A percentile compares a stretch with the other conserved stretches of the same genome.
Conservation (phyloP, 495 filamentous ascomycete genomes). For the Xanthoparmelia taractica region DNA sequence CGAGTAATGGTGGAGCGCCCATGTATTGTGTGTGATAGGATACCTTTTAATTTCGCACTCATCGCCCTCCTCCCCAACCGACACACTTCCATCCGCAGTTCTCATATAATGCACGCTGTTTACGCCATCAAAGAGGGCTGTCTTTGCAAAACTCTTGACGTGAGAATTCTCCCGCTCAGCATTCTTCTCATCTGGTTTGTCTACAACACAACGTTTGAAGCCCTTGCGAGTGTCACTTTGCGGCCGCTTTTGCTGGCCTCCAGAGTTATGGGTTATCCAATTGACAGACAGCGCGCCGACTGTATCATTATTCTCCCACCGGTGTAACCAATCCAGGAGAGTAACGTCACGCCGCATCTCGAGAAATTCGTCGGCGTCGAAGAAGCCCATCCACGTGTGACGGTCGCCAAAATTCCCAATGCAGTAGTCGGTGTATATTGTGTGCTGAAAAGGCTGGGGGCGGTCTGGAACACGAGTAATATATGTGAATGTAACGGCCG, state of each 20-base stretch:
- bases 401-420: not conserved
- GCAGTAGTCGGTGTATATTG: slow-evolving; percentile 9
- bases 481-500: slow-evolving; percentile 18
- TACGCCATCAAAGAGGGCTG: slow-evolving; percentile 3
- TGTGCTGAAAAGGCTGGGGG: slow-evolving; percentile 12
- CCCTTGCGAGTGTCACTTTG: slow-evolving; percentile 4
- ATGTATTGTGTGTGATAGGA: slow-evolving; percentile 4
- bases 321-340: slow-evolving; percentile 6
- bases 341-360: slow-evolving; percentile 10
- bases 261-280: slow-evolving; percentile 15
- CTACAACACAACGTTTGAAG: slow-evolving; percentile 10
- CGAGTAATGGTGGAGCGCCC: slow-evolving; percentile 17
- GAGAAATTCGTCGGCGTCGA: slow-evolving; percentile 15
- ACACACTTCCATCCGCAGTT: not conserved
- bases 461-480: not conserved
- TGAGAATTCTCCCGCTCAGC: not conserved
- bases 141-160: slow-evolving; percentile 11
- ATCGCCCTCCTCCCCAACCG: not conserved
- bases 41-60: not conserved
- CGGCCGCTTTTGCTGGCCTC: slow-evolving; percentile 9
- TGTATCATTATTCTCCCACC: slow-evolving; percentile 6
- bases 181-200: not conserved
- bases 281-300: slow-evolving; percentile 15
- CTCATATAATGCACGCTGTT: slow-evolving; percentile 6
- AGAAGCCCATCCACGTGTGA: slow-evolving; percentile 16